Evolutionary conservation across 805 yeast genomes (phyloP), one percentile per base, ranked within the genome.

Genomic region (Brettanomyces sp.): DNA sequence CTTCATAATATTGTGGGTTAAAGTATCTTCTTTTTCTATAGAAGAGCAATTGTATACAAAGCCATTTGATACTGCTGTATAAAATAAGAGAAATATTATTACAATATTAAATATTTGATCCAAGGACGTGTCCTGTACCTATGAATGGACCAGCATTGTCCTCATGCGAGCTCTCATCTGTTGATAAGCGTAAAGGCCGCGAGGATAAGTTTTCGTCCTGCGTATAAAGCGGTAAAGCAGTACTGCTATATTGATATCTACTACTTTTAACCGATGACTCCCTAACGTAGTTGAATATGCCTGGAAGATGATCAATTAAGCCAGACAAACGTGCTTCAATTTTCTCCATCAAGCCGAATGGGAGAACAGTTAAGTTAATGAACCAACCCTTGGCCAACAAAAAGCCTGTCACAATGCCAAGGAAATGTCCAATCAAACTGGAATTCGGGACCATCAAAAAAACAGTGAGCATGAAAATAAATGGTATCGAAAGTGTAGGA

Each of bases 371-470:
- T 48, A 87, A 63, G 42, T 71, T 64, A 34, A 70, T 70, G 46
- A 87, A 66, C 52, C 75, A 71, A 12, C 81, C 87, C 51, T 65
- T 63, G 3, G 74, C 80, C 55, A 82, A 68, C 5, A 76, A 70
- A 59, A 74, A 83, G 8, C 96, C 96, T 11, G 81, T 70, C 3
- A 72, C 49, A 38, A 85, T 64, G 4, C 85, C 91, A 36, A 83
- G 72, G 46, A 78, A 66, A 60, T 87, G 95, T 32, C 95, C 93
- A 53, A 82, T 66, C 52, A 85, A 79, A 47, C 88, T 79, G 4
- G 87, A 74, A 7, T 76, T 73, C 1, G 95, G 90, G 38, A 81
- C 59, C 25, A 83, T 39, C 5, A 84, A 46, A 2, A 77, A 69
- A 40, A 75, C 62, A 7, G 77, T 18, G 1, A 79, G 50, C 51